Evolutionary conservation across 306 rosid species (phyloP).

Genomic region (Canavalia ensiformis): DNA sequence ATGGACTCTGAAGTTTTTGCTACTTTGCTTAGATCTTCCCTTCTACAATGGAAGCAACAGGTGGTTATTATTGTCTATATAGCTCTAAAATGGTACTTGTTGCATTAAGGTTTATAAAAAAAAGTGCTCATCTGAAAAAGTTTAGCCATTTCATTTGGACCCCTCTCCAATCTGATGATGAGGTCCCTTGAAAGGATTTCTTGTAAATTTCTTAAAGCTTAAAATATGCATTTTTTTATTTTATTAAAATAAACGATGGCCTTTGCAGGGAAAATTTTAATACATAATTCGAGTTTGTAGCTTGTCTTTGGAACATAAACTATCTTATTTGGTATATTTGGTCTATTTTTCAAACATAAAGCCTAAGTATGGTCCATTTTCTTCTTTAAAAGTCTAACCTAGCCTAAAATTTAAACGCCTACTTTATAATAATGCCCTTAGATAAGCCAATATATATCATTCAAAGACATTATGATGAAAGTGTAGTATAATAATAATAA

Average conservation of each 20-base stretch:
- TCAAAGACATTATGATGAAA: too few species aligned
- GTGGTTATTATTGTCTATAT: conserved; percentile 19
- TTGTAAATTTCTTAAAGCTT: neutral
- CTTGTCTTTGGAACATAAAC: neutral
- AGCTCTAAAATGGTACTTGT: conserved; percentile 24
- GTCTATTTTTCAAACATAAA: too few species aligned
- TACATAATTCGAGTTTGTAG: neutral
- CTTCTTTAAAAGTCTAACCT: too few species aligned
- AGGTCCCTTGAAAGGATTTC: neutral
- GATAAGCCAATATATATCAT: too few species aligned
- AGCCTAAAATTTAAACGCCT: too few species aligned
- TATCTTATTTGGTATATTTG: neutral
- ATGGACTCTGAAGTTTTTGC: conserved; percentile 58
- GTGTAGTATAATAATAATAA: too few species aligned
- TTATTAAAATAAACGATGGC: too few species aligned
- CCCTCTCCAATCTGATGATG: too few species aligned
- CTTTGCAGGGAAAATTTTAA: too few species aligned
- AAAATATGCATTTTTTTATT: too few species aligned
- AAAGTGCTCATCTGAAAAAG: conserved; percentile 2
- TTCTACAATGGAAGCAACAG: conserved; percentile 59
- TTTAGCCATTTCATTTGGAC: neutral
- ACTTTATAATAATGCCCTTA: too few species aligned
- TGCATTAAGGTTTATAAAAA: neutral
- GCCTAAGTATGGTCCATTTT: too few species aligned
- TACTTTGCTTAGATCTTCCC: conserved; percentile 60